Evolutionary conservation across 1,139 yeast genomes (phyloP).

Genomic region (Saccharomycopsis crataegensis): DNA sequence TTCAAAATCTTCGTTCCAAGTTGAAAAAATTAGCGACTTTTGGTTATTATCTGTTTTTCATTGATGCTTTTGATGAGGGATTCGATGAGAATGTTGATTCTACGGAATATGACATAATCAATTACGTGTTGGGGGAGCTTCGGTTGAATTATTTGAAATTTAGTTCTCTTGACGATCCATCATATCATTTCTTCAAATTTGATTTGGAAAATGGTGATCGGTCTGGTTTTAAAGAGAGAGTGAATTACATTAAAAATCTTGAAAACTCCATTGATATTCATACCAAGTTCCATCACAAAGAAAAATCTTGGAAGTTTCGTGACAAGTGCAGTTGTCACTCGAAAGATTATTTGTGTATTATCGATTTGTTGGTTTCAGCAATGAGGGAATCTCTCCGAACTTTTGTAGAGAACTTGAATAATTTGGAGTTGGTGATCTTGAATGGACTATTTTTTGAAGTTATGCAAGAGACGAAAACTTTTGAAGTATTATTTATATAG

Average conservation of each 20-base stretch:
- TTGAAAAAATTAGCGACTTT: constrained; percentile 4
- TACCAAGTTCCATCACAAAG: constrained; percentile 8
- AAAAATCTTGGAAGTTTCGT: constrained; percentile 14
- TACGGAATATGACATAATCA: constrained; percentile 13
- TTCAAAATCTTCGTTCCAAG: not conserved
- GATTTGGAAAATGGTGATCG: not conserved
- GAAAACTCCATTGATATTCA: constrained; percentile 9
- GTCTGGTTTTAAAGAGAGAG: not conserved
- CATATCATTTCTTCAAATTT: constrained; percentile 10
- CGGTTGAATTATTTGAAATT: constrained; percentile 11
- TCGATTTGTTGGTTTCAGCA: constrained; percentile 4
- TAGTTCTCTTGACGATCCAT: constrained; percentile 17
- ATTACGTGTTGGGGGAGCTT: constrained; percentile 7
- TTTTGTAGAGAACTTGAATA: constrained; percentile 1
- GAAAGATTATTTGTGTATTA: constrained; percentile 9
- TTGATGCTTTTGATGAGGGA: constrained; percentile 16
- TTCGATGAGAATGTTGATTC: constrained; percentile 17
- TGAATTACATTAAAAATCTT: constrained; percentile 13
- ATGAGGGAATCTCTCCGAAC: constrained; percentile 9
- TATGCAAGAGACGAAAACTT: not conserved
- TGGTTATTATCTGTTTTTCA: constrained; percentile 15
- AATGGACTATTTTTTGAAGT: constrained; percentile 14
- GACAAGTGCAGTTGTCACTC: constrained; percentile 4
- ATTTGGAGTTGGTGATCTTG: constrained; percentile 8
- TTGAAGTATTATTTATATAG: not conserved